Base-by-base conservation (phyloP, 2,329 filamentous ascomycete genomes). In the Clonostachys rosea region DNA sequence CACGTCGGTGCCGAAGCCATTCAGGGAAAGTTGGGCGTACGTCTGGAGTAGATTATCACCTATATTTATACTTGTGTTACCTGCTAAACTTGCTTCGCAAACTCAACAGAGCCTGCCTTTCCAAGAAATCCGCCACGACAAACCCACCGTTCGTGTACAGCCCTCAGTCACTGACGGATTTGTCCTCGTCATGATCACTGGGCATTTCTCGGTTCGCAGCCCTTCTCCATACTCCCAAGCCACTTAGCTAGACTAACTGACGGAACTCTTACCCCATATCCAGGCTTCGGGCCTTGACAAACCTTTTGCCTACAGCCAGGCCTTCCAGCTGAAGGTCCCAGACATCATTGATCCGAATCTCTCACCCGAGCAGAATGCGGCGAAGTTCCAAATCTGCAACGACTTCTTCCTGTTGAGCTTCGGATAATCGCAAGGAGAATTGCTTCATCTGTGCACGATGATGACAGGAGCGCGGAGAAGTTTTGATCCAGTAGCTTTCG, bases 121-220 rank as follows among this genome's bases (percentile, higher is more conserved):
- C 74, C 65, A 83, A 66, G 85, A 90, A 68, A 87, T 96, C 57
- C 78, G 79, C 66, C 91, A 96, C 72, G 73, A 85, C 63, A 79
- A 91, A 56, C 68, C 78, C 17, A 95, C 89, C 44, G 74, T 89
- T 47, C 91, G 96, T 67, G 84, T 89, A 41, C 94, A 97, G 74
- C 91, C 91, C 48, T 82, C 83, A 52, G 72, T 81, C 37, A 50
- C 50, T 5, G 66, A 75, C 37, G 85, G 84, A 47, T 83, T 84
- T 54, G 89, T 96, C 61, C 66, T 96, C 49, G 91, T 97, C 54
- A 74, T 96, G 51, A 89, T 97, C 49, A 96, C 90, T 40, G 94
- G 94, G 53, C 82, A 83, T 57, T 83, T 99, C 48, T 66, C 90
- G 69, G 91, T 94, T 81, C 52, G 84, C 64, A 16, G n/a, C 43